A percentile compares a stretch with the other conserved stretches of the same genome.
Evolutionary conservation across 257 asterid genomes (phyloP).

Genomic region (Paraleonurus japonicus): DNA sequence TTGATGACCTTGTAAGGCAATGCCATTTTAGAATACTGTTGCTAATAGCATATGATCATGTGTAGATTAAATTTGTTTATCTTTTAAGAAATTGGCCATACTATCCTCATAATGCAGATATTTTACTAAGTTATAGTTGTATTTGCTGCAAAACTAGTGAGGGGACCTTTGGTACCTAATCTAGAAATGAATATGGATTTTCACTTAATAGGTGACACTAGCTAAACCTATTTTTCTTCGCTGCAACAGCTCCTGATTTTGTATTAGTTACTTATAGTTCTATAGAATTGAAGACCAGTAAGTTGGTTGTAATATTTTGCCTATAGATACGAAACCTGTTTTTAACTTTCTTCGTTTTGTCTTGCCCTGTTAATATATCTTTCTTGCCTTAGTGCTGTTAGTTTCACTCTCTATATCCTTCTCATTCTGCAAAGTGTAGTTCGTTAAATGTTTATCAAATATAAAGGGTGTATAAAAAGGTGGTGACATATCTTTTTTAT

Average conservation of each 20-base stretch:
- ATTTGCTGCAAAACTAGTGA: too few relatives aligned
- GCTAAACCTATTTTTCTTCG: not conserved
- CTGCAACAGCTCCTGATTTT: not conserved
- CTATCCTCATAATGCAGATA: not conserved
- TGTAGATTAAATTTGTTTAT: not conserved
- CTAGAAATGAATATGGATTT: not conserved
- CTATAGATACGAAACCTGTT: not conserved
- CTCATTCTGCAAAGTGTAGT: too few relatives aligned
- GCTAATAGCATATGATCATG: not conserved
- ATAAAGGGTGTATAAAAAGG: not conserved
- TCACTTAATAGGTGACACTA: not conserved
- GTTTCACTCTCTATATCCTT: not conserved
- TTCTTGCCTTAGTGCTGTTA: not conserved
- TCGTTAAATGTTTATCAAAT: too few relatives aligned
- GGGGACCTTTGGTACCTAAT: too few relatives aligned
- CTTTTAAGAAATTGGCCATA: not conserved
- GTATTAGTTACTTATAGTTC: not conserved
- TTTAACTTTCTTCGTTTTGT: not conserved
- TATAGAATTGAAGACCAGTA: not conserved
- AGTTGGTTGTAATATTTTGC: not conserved
- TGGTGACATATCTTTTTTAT: not conserved
- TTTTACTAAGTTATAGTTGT: too few relatives aligned
- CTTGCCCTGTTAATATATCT: not conserved
- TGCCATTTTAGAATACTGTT: not conserved
- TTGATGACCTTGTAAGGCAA: not conserved